Evolutionary conservation across 305 asterid species (phyloP), one percentile per base, ranked within the genome.

Genomic region (Fraxinus ornus): DNA sequence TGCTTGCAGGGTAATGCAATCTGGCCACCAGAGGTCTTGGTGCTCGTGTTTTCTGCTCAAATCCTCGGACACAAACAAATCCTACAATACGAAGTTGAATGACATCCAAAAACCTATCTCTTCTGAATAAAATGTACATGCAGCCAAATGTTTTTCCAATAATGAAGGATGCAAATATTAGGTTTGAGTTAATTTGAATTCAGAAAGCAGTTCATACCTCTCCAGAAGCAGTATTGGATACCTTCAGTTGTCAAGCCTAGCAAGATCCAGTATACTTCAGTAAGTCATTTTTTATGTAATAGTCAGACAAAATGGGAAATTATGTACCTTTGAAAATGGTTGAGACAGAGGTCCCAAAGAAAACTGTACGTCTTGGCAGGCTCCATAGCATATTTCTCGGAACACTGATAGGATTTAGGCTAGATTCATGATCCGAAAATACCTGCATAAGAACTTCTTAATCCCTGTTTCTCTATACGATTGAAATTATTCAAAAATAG

Each of bases 1-100:
- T 93, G 84, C 95, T 93, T 81, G 95, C 92, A 35, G 95, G 86
- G 75, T 86, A 87, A 81, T 95, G 99, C 89, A 95, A 84, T 83
- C 98, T 91, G 70, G 88, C 90, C 84, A 79, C 87, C 60, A 95
- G 91, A 80, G 99, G 98, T 71, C 91, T 84, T 0, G 99, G 99
- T 66, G 97, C 89, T 88, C 98, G 86, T 33, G 82, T 79, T 87
- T 88, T 84, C 68, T 85, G 88, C 82, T 94, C 97, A 79, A 95
- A 94, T 76, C 98, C 99, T 88, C 99, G 89, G 8, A 95, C 98
- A 57, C 99, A 95, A 83, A 95, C 95, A 78, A 92, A 92, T 73
- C 99, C 99, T 95, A 97, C 88, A 80, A 70, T 88, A 84, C 66
- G 68, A 44, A 60, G 68, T 78, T 39, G 77, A 80, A 81, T 78